These are phyloP conservation scores for Talaromyces thailandensis DNA, from an alignment of 495 filamentous ascomycete species.

Conservation along the genomic window DNA sequence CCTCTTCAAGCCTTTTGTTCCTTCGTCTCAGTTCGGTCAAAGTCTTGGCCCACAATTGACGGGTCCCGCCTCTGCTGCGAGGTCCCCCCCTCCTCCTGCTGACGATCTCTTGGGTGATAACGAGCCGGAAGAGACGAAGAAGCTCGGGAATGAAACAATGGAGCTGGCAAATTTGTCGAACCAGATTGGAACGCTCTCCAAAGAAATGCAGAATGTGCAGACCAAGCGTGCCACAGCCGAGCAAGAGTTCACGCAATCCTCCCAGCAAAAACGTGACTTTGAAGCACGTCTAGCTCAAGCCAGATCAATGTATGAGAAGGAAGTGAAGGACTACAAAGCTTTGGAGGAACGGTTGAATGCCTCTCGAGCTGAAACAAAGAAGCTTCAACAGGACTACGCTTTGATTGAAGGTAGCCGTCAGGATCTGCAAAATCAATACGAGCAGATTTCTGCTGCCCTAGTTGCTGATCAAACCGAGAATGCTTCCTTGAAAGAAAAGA, in stretches of 20 bases:
- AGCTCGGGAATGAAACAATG: constrained; percentile 75
- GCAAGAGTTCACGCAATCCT: constrained; percentile 67
- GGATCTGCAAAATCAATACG: constrained; percentile 79
- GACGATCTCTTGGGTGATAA: constrained; percentile 94
- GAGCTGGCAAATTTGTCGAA: constrained; percentile 96
- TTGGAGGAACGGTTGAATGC: constrained; percentile 73
- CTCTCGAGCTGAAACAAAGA: constrained; percentile 71
- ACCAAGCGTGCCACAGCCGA: constrained; percentile 68
- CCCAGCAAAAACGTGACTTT: constrained; percentile 81
- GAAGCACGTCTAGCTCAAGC: constrained; percentile 79
- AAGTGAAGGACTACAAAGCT: constrained; percentile 74
- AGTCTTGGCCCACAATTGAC: constrained; percentile 69
- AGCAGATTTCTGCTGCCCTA: constrained; percentile 61
- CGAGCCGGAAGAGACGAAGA: constrained; percentile 83
- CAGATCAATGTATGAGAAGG: constrained; percentile 81
- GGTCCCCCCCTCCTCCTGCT: constrained; percentile 45
- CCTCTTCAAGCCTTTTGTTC: constrained; percentile 82
- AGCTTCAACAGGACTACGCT: constrained; percentile 70
- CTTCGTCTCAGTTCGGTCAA: constrained; percentile 84
- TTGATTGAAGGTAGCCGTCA: constrained; percentile 73
- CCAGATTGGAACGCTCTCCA: constrained; percentile 80
- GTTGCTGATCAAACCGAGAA: constrained; percentile 88
- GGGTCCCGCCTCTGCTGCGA: constrained; percentile 51
- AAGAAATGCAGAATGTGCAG: constrained; percentile 89
- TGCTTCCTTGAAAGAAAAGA: constrained; percentile 72